Conservation (phyloP, 164 flowering plant genomes). For the Aristolochia contorta region DNA sequence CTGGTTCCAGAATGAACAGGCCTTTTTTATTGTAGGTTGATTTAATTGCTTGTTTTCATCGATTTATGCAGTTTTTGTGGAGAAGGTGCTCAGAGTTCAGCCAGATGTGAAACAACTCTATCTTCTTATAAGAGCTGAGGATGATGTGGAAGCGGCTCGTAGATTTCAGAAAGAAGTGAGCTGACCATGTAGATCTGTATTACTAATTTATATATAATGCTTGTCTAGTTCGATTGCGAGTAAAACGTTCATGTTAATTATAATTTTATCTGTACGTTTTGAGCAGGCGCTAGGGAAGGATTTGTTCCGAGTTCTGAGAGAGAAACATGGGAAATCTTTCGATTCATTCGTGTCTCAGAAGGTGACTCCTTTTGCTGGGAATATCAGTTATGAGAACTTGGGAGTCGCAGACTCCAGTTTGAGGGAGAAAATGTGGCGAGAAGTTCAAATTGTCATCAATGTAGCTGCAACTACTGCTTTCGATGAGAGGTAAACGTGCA, state of each 20-base stretch:
- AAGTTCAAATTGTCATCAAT: constrained; percentile 39
- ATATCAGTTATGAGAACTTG: constrained; percentile 30
- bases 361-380: constrained; percentile 37
- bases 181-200: neutral
- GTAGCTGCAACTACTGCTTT: constrained; percentile 61
- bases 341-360: constrained; percentile 31
- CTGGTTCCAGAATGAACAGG: neutral
- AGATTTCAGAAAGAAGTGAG: constrained; percentile 43
- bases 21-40: neutral
- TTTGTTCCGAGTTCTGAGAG: constrained; percentile 38
- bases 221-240: neutral
- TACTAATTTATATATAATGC: no score
- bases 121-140: constrained; percentile 47
- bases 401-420: constrained; percentile 32
- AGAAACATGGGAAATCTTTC: constrained; percentile 27
- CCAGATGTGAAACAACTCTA: constrained; percentile 54
- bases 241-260: neutral
- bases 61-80: constrained; percentile 48
- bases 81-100: constrained; percentile 54
- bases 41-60: neutral
- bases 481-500: constrained; percentile 33
- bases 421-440: constrained; percentile 29
- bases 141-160: constrained; percentile 27
- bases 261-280: neutral
- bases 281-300: constrained; percentile 49